A percentile compares a stretch with the other conserved stretches of the same genome.
Conservation (phyloP, 2,329 filamentous ascomycete genomes). For the Nothopassalora personata region DNA sequence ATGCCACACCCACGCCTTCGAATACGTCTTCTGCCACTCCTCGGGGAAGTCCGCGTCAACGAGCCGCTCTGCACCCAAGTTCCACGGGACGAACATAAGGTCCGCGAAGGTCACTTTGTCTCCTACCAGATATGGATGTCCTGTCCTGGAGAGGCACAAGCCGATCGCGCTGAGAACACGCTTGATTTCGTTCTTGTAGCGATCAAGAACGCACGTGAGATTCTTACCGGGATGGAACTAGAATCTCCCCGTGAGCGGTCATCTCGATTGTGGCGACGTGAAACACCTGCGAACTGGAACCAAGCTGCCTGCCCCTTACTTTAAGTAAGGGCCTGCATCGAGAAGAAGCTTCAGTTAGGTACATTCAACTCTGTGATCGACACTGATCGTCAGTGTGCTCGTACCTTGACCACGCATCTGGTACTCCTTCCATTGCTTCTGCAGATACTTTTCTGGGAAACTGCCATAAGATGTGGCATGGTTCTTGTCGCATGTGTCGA, state of each 20-base stretch:
- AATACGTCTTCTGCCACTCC: conserved; percentile 25
- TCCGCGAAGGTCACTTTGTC: conserved; percentile 41
- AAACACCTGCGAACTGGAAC: conserved; percentile 37
- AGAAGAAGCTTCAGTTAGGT: not conserved
- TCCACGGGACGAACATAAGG: conserved; percentile 39
- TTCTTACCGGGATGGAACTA: conserved; percentile 30
- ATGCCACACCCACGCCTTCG: conserved; percentile 27
- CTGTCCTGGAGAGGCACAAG: conserved; percentile 29
- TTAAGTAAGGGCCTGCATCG: conserved; percentile 31
- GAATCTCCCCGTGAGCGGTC: not conserved
- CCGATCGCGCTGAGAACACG: conserved; percentile 45
- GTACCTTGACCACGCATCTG: conserved; percentile 25
- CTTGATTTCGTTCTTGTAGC: conserved; percentile 42
- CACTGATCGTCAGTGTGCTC: not conserved
- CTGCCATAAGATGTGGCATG: conserved; percentile 23
- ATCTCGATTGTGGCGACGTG: not conserved
- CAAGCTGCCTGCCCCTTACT: conserved; percentile 39
- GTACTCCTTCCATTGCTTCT: conserved; percentile 31
- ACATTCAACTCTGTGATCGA: not conserved
- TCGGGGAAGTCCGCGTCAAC: conserved; percentile 18
- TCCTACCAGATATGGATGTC: conserved; percentile 39
- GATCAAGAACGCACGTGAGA: conserved; percentile 38
- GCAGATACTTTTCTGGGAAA: conserved; percentile 22
- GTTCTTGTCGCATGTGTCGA: conserved; percentile 31
- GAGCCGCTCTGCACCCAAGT: conserved; percentile 12